Base-by-base conservation (phyloP, 371 early-diverging fungal species). In the Mucor indicus region DNA sequence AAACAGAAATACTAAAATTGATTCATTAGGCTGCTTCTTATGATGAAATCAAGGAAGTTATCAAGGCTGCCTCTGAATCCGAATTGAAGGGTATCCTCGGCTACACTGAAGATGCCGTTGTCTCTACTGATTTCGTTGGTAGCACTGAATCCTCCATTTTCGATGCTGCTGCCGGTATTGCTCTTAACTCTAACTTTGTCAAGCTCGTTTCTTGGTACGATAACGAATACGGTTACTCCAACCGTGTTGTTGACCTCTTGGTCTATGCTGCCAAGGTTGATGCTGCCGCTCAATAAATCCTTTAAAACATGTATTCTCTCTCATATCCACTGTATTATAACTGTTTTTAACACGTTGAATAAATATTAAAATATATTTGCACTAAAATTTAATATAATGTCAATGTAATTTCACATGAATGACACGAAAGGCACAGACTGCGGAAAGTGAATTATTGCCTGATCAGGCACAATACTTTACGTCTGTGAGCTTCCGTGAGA, bases 151-250 rank as follows among this genome's bases (percentile, higher is more conserved):
- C 93, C 45, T 92, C 90, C 73, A 90, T 98, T 77, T 92, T 98
- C 58, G 99, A 99, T 77, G 87, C 92, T 69, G 84, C 87, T 67
- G 99, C 99, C 52, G 97, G 98, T 70, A 99, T 99, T 55, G 84
- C 90, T 25, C 80, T 99, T 46, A 97, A 90, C 75, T 77, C 88
- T 67, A 93, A 85, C 60, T 99, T 99, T 69, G 93, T 99, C 82
- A 99, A 99, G 64, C 44, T 60, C 25, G 80, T 99, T 55, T 83
- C 95, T 38, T 99, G 98, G 98, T 98, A 92, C 72, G 90, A 90
- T 66, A 91, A 91, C 81, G 90, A 91, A 68, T 72, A 78, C 69
- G 99, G 97, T 59, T 99, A 99, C 87, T 92, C 94, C 33, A 80
- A 77, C 78, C 90, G 99, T 66, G 90, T 91, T 37, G 77, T 94